Percentiles rank a stretch among this genome's conserved stretches.
phyloP scores from a whole-genome alignment of 768 basidiomycete genomes.

The Mycena latifolia region DNA sequence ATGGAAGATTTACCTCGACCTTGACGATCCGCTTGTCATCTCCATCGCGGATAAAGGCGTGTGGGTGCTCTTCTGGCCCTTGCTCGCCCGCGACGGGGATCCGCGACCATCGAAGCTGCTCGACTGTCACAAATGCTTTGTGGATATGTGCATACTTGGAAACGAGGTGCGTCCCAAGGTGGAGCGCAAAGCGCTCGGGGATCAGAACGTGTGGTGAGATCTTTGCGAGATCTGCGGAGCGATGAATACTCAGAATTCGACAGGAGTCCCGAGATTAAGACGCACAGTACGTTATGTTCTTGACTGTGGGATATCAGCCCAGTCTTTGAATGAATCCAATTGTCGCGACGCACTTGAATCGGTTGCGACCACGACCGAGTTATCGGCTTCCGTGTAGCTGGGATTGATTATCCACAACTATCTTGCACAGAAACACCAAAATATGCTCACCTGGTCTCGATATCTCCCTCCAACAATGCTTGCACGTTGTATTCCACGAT shows the following conservation, averaged over 20 bases:
- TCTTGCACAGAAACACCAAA: too few species aligned
- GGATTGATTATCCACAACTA: too few species aligned
- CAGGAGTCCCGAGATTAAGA: not conserved
- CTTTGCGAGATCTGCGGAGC: slow-evolving; percentile 80
- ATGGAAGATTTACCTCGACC: slow-evolving; percentile 56
- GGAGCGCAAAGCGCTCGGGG: slow-evolving; percentile 89
- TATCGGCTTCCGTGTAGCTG: slow-evolving; percentile 92
- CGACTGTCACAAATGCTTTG: slow-evolving; percentile 77
- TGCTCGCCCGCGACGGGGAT: slow-evolving; percentile 66
- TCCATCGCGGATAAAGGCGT: slow-evolving; percentile 90
- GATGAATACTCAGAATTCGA: not conserved
- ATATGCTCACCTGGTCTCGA: slow-evolving; percentile 70
- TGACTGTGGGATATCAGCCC: slow-evolving; percentile 53
- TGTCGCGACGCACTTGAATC: slow-evolving; percentile 77
- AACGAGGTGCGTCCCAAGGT: slow-evolving; percentile 87
- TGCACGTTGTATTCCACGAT: slow-evolving; percentile 90
- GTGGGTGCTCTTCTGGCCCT: slow-evolving; percentile 64
- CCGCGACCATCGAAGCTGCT: slow-evolving; percentile 88
- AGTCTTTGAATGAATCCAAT: too few species aligned
- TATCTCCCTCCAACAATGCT: slow-evolving; percentile 85
- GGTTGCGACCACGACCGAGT: slow-evolving; percentile 89
- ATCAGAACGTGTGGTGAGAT: slow-evolving; percentile 87
- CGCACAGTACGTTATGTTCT: slow-evolving; percentile 76
- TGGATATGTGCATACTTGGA: slow-evolving; percentile 83
- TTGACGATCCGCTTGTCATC: slow-evolving; percentile 86